Evolutionary conservation across 2,329 filamentous ascomycete genomes (phyloP).

Genomic region (Beauveria sp.): DNA sequence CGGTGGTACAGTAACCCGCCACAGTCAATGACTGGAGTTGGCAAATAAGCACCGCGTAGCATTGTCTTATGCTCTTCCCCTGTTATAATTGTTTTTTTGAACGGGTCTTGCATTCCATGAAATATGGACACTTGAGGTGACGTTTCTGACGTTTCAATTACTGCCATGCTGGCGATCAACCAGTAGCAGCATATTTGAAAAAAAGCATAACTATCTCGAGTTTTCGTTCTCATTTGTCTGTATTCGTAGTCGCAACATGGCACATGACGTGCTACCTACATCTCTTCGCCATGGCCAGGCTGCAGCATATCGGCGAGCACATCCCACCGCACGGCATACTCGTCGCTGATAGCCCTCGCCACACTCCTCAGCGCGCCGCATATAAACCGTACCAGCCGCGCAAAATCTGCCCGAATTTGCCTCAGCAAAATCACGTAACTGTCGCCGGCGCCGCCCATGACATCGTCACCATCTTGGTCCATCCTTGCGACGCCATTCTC

Average conservation of each 20-base stretch:
- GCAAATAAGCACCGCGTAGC: too few relatives aligned
- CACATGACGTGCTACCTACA: neutral
- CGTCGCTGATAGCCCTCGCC: slow-evolving; percentile 58
- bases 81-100: neutral
- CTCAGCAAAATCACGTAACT: slow-evolving; percentile 42
- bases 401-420: slow-evolving; percentile 51
- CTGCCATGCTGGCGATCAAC: too few relatives aligned
- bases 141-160: too few relatives aligned
- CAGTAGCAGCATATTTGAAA: neutral
- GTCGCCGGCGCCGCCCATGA: slow-evolving; percentile 18
- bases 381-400: slow-evolving; percentile 56
- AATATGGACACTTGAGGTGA: neutral
- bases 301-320: slow-evolving; percentile 68
- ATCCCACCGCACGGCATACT: slow-evolving; percentile 55
- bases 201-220: neutral
- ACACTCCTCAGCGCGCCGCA: slow-evolving; percentile 61
- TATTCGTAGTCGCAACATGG: neutral
- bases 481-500: slow-evolving; percentile 24
- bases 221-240: neutral
- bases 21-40: too few relatives aligned
- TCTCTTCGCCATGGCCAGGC: slow-evolving; percentile 9
- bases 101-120: neutral
- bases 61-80: too few relatives aligned
- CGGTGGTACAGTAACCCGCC: too few relatives aligned
- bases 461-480: slow-evolving; percentile 30